Percentiles rank a stretch among this genome's conserved stretches.
phyloP scores from a whole-genome alignment of 1,284 basidiomycete species.

The Tylopilus sp. region DNA sequence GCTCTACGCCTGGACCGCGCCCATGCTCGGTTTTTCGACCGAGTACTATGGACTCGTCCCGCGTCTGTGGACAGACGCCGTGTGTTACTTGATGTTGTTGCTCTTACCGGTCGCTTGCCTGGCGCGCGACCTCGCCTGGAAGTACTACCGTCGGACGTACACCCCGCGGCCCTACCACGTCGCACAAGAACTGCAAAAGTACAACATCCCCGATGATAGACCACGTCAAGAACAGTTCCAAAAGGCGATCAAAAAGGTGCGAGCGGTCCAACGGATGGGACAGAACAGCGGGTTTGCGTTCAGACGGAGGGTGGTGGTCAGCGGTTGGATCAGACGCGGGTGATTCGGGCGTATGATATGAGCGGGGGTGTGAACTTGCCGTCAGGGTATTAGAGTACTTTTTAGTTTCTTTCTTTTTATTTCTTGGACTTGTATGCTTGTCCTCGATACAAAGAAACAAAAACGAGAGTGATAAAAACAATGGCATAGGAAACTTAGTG shows the following conservation, averaged over 20 bases:
- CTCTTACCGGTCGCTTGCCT: constrained; percentile 92
- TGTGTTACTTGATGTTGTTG: constrained; percentile 93
- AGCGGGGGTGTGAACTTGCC: constrained; percentile 77
- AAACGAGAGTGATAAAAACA: no score
- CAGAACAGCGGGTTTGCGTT: constrained; percentile 96
- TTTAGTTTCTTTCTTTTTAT: no score
- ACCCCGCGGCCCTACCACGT: constrained; percentile 94
- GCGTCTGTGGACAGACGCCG: constrained; percentile 85
- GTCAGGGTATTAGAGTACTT: constrained; percentile 66
- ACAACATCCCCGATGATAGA: constrained; percentile 97
- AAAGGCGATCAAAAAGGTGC: constrained; percentile 98
- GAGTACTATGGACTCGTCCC: constrained; percentile 92
- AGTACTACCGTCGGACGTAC: constrained; percentile 96
- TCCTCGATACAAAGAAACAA: no score
- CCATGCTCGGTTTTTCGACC: constrained; percentile 89
- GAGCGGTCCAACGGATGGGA: constrained; percentile 95
- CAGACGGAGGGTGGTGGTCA: constrained; percentile 81
- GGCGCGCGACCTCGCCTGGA: constrained; percentile 94
- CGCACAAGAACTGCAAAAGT: constrained; percentile 97
- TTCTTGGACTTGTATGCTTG: no score
- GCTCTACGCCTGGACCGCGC: constrained; percentile 90
- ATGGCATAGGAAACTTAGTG: no score
- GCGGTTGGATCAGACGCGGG: constrained; percentile 77
- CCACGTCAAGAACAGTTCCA: constrained; percentile 99
- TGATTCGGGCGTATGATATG: constrained; percentile 94